Evolutionary conservation across 202 grass and related monocot species (phyloP).

Genomic region (Saccharum hybrid): DNA sequence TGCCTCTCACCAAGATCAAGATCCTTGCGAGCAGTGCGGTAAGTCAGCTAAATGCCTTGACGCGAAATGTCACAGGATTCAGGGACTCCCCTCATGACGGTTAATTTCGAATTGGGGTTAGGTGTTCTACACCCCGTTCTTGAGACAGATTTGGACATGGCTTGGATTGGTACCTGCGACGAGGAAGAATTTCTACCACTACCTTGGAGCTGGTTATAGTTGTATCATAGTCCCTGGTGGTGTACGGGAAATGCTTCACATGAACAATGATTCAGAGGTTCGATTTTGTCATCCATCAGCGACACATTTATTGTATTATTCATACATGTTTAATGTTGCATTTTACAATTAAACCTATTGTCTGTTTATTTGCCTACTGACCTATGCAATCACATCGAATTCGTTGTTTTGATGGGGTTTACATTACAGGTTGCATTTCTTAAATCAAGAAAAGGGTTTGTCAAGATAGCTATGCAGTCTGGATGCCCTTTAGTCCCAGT

Average conservation of each 20-base stretch:
- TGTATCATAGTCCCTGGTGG: slow-evolving; percentile 83
- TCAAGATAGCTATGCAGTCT: slow-evolving; percentile 82
- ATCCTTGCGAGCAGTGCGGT: slow-evolving; percentile 91
- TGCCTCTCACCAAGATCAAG: slow-evolving; percentile 76
- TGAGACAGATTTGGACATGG: slow-evolving; percentile 93
- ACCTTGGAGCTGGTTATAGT: slow-evolving; percentile 70
- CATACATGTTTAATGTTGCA: neutral
- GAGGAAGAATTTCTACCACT: slow-evolving; percentile 75
- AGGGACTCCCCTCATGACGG: neutral
- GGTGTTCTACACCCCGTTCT: slow-evolving; percentile 96
- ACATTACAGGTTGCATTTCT: slow-evolving; percentile 81
- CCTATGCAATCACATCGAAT: neutral
- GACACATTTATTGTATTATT: neutral
- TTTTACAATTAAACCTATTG: neutral
- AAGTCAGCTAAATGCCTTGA: slow-evolving; percentile 34
- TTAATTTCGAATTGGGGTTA: slow-evolving; percentile 29
- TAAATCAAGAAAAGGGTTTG: slow-evolving; percentile 92
- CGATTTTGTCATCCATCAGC: neutral
- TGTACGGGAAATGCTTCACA: slow-evolving; percentile 85
- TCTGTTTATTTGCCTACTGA: neutral
- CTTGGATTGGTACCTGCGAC: slow-evolving; percentile 77
- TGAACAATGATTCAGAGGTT: slow-evolving; percentile 84
- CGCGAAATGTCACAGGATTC: neutral
- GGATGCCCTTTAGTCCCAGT: slow-evolving; percentile 81
- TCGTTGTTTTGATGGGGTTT: slow-evolving; percentile 15